phyloP scores from a whole-genome alignment of 192 early-diverging fungal genomes.

The Kickxella alabastrina region DNA sequence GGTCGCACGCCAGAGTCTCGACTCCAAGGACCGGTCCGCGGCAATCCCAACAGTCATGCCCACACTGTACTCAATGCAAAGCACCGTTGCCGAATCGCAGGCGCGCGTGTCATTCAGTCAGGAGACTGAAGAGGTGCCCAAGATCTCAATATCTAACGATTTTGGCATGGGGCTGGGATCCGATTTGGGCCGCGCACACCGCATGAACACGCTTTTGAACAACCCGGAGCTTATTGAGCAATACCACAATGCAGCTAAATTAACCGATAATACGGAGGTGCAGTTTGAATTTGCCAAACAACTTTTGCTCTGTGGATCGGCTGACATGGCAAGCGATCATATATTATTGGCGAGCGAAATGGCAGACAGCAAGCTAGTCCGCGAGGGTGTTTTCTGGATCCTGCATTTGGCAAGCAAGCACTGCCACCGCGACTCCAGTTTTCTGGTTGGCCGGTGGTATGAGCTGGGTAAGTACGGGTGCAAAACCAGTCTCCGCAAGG shows the following conservation, averaged over 20 bases:
- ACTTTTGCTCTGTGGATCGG: constrained; percentile 44
- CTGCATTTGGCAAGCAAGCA: constrained; percentile 39
- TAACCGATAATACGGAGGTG: constrained; percentile 63
- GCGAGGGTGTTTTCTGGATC: constrained; percentile 52
- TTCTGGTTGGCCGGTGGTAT: constrained; percentile 47
- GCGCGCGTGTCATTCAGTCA: constrained; percentile 42
- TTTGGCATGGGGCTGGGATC: constrained; percentile 40
- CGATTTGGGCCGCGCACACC: constrained; percentile 44
- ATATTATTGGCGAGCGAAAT: constrained; percentile 12
- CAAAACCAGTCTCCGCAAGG: constrained; percentile 31
- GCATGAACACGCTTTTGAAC: constrained; percentile 45
- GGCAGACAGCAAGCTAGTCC: constrained; percentile 37
- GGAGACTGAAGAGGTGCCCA: constrained; percentile 12
- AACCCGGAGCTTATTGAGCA: constrained; percentile 48
- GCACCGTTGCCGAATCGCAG: constrained; percentile 29
- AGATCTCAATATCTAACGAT: constrained; percentile 15
- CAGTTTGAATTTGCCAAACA: constrained; percentile 72
- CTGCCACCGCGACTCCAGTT: constrained; percentile 34
- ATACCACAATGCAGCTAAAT: constrained; percentile 69
- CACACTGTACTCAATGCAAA: constrained; percentile 40
- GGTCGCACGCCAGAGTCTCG: constrained; percentile 38
- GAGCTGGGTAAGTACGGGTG: constrained; percentile 51
- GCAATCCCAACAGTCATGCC: constrained; percentile 38
- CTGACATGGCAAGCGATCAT: constrained; percentile 33
- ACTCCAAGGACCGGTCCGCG: constrained; percentile 15